A percentile compares a stretch with the other conserved stretches of the same genome.
Evolutionary conservation across 306 rosid species (phyloP).

Genomic region (Alnus glutinosa): DNA sequence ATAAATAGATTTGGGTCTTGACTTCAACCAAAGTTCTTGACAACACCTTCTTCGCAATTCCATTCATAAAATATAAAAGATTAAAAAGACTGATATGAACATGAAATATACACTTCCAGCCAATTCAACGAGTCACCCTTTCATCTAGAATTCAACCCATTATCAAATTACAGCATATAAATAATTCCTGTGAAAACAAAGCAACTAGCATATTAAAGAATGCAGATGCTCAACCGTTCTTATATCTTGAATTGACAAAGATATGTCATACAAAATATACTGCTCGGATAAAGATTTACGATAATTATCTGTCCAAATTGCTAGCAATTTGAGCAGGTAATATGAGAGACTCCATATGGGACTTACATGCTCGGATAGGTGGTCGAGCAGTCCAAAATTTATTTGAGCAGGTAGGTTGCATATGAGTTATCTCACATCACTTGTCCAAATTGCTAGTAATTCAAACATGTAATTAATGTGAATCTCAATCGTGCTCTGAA

Average conservation of each 20-base stretch:
- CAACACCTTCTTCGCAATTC: no score
- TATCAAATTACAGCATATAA: neutral
- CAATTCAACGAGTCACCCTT: neutral
- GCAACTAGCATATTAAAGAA: constrained; percentile 4
- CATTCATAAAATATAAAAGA: neutral
- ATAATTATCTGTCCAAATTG: no score
- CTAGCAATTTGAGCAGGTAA: no score
- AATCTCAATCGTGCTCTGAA: neutral
- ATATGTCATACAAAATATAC: neutral
- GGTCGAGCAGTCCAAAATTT: no score
- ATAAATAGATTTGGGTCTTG: no score
- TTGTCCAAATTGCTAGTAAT: no score
- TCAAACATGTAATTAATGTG: no score
- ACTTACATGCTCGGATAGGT: no score
- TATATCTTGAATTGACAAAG: constrained; percentile 34
- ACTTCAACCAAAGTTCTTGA: neutral
- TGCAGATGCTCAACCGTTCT: constrained; percentile 15
- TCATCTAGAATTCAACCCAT: neutral
- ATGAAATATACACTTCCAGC: neutral
- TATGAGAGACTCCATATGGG: no score
- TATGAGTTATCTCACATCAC: no score
- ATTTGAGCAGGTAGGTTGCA: no score
- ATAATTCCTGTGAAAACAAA: neutral
- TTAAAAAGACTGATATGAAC: neutral
- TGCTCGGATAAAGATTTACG: no score